Evolutionary conservation across 2,329 filamentous ascomycete genomes (phyloP).

Genomic region (Sclerotinia trifoliorum): DNA sequence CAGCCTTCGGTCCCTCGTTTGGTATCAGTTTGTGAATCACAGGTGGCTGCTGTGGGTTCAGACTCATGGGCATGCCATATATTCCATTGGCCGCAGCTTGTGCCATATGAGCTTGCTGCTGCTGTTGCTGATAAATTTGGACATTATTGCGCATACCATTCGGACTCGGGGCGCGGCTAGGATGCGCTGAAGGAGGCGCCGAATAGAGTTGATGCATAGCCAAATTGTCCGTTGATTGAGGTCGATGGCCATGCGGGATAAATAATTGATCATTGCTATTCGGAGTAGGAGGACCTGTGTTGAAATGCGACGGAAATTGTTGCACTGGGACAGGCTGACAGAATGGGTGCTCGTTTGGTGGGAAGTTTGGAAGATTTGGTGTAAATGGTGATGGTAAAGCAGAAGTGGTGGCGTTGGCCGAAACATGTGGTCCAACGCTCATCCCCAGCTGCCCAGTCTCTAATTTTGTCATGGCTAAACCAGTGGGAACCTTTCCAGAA

Average conservation of each 20-base stretch:
- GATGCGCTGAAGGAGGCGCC: conserved; percentile 68
- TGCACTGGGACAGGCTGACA: conserved; percentile 29
- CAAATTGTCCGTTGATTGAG: conserved; percentile 64
- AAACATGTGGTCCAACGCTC: conserved; percentile 41
- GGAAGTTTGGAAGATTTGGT: conserved; percentile 47
- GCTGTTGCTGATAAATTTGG: conserved; percentile 45
- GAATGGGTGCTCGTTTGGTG: conserved; percentile 40
- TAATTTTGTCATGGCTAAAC: conserved; percentile 77
- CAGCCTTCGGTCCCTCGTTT: conserved; percentile 74
- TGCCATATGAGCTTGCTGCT: conserved; percentile 45
- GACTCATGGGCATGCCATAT: conserved; percentile 51
- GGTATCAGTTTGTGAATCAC: conserved; percentile 83
- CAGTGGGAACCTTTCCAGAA: conserved; percentile 66
- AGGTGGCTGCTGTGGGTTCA: conserved; percentile 54
- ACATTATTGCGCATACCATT: conserved; percentile 51
- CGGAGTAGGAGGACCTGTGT: conserved; percentile 64
- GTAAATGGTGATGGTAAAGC: conserved; percentile 55
- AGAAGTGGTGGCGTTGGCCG: conserved; percentile 40
- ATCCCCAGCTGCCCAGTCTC: conserved; percentile 52
- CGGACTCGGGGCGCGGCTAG: conserved; percentile 77
- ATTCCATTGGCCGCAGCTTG: conserved; percentile 51
- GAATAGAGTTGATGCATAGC: conserved; percentile 66
- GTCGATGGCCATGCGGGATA: conserved; percentile 56
- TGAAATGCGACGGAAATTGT: conserved; percentile 46
- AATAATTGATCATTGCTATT: conserved; percentile 60